Evolutionary conservation across 768 basidiomycete genomes (phyloP).

Genomic region (Ramaria sp.): DNA sequence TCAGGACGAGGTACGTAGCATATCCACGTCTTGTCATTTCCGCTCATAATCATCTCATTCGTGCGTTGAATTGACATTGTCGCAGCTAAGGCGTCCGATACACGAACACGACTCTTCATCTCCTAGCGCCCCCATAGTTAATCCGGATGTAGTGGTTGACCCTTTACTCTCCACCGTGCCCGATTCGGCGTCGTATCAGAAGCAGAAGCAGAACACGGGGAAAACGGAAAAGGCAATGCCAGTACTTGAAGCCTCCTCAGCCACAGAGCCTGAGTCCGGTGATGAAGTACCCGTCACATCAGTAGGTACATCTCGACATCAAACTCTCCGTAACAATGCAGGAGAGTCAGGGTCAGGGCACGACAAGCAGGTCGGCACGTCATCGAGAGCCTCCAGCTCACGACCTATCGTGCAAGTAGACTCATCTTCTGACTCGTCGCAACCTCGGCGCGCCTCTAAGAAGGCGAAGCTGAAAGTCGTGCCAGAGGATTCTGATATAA

Average conservation of each 20-base stretch:
- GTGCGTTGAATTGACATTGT: neutral
- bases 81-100: neutral
- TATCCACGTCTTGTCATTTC: neutral
- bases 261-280: slow-evolving; percentile 3
- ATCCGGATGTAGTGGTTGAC: no score
- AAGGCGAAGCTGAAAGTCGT: neutral
- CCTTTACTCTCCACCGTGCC: neutral
- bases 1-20: neutral
- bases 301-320: neutral
- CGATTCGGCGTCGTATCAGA: neutral
- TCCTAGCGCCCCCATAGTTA: neutral
- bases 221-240: neutral
- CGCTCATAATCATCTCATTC: neutral
- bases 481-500: slow-evolving; percentile 23
- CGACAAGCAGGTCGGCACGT: no score
- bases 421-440: neutral
- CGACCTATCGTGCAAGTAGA: neutral
- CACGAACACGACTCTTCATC: neutral
- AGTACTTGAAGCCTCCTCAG: neutral
- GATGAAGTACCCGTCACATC: neutral
- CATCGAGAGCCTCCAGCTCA: no score
- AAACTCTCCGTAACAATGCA: neutral
- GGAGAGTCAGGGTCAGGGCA: no score
- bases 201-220: neutral
- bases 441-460: neutral